Conservation (phyloP, 1,139 yeast species). For the Oligophagozyma castellii region DNA sequence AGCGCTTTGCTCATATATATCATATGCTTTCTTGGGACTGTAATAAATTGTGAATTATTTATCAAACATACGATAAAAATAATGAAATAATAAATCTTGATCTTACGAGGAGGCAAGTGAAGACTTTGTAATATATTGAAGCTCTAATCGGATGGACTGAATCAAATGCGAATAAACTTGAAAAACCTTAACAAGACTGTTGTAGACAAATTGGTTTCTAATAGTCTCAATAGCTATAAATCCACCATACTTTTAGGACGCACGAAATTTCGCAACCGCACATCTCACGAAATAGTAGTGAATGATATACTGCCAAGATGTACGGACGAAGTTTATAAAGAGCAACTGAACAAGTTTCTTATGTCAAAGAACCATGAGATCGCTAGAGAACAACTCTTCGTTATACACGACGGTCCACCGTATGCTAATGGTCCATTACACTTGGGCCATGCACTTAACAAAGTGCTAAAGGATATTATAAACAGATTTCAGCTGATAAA, state of each 20-base stretch:
- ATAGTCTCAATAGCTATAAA: constrained; percentile 28
- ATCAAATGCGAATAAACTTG: too few species aligned
- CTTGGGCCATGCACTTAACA: constrained; percentile 87
- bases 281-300: constrained; percentile 26
- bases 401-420: constrained; percentile 95
- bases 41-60: too few species aligned
- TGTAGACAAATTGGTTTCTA: too few species aligned
- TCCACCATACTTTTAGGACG: constrained; percentile 38
- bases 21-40: too few species aligned
- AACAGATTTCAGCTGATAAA: constrained; percentile 53
- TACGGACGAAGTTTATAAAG: constrained; percentile 25
- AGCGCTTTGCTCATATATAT: too few species aligned
- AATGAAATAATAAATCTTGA: too few species aligned
- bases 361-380: constrained; percentile 8
- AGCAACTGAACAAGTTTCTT: constrained; percentile 20
- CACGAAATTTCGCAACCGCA: constrained; percentile 38
- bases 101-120: too few species aligned
- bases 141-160: too few species aligned
- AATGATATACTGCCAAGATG: constrained; percentile 26
- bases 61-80: too few species aligned
- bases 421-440: constrained; percentile 93
- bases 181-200: too few species aligned
- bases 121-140: too few species aligned
- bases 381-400: constrained; percentile 31
- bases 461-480: constrained; percentile 74